Base-by-base conservation (phyloP, 352 stramenopile species). In the Phytophthora uliginosa region DNA sequence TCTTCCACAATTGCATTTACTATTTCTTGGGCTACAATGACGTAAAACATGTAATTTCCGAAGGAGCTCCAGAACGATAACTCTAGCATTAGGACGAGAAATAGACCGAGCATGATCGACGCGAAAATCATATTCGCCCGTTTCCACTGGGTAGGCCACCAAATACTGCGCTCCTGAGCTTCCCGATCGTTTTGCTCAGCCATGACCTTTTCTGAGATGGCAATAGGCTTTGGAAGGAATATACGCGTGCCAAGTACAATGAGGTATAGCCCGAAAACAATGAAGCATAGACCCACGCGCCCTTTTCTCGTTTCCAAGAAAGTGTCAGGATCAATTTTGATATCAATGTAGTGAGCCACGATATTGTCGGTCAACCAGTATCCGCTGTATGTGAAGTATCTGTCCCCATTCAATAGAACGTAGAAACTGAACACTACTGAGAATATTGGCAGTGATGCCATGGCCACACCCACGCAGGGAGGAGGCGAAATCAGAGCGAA, bases 31-130 rank as follows among this genome's bases (percentile, higher is more conserved):
- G 89, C 81, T 56, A 99, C 84, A 54, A 99, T 98, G 9, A 98
- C 94, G 70, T 98, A 98, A 83, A 98, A 99, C 73, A 99, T 98
- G 77, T 99, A 98, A 56, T 88, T 79, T 15, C 95, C 96, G 71
- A 99, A 99, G 10, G 91, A 84, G 48, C 83, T 85, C 97, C 97
- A 99, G 69, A 98, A 99, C 17, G 95, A 99, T 54, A 98, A 98
- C 76, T 99, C 97, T 17, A 99, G 81, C 76, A 99, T 91, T 7
- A 99, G 74, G 8, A 98, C 91, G 42, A 98, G 85, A 33, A 99
- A 98, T 6, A 99, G 77, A 7, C 88, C 92, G 17, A 98, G 87
- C 12, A 97, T 59, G 38, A 99, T 88, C 26, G 88, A 98, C n/a
- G 91, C 92, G 69, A 98, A 98, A 15, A 99, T 91, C 72, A 99